These are phyloP conservation scores for Metarhizium sp. DNA, from an alignment of 2,329 filamentous ascomycete genomes.

Conservation along the genomic window DNA sequence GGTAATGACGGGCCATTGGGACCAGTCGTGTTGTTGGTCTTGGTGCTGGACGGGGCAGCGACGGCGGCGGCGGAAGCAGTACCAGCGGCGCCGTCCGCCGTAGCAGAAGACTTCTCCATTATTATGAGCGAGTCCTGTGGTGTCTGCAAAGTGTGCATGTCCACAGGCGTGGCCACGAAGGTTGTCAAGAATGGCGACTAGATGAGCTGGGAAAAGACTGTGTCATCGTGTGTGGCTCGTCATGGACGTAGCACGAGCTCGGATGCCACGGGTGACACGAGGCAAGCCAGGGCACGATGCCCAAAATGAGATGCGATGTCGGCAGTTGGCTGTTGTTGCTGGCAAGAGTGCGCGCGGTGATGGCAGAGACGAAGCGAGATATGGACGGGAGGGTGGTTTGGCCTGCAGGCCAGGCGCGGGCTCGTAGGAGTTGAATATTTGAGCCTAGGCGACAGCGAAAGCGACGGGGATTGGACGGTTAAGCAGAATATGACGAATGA, in stretches of 20 bases:
- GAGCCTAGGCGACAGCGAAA: not conserved
- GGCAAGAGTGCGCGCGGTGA: not conserved
- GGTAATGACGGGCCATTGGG: slow-evolving; percentile 1
- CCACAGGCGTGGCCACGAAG: slow-evolving; percentile 21
- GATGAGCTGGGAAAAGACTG: slow-evolving; percentile 10
- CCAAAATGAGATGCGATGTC: not conserved
- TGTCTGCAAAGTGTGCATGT: slow-evolving; percentile 22
- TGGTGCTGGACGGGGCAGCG: slow-evolving; percentile 9
- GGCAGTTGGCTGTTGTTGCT: not conserved
- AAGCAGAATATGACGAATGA: slow-evolving; percentile 7
- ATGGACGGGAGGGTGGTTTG: not conserved
- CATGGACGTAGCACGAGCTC: slow-evolving; percentile 16
- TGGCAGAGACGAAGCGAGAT: not conserved
- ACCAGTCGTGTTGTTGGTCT: not conserved
- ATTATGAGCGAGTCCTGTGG: slow-evolving; percentile 16
- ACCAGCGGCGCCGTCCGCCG: slow-evolving; percentile 7
- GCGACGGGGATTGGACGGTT: slow-evolving; percentile 4
- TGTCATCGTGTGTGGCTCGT: slow-evolving; percentile 27
- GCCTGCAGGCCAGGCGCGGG: not conserved
- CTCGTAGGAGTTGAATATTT: not conserved
- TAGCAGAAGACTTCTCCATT: slow-evolving; percentile 26
- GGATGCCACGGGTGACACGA: slow-evolving; percentile 5
- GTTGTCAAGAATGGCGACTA: slow-evolving; percentile 15
- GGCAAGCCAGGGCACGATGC: slow-evolving; percentile 1
- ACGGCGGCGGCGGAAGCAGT: slow-evolving; percentile 7